Percentiles rank a stretch among this genome's conserved stretches.
phyloP scores from a whole-genome alignment of 2,329 filamentous ascomycete species.

The Sarocladium oryzae region DNA sequence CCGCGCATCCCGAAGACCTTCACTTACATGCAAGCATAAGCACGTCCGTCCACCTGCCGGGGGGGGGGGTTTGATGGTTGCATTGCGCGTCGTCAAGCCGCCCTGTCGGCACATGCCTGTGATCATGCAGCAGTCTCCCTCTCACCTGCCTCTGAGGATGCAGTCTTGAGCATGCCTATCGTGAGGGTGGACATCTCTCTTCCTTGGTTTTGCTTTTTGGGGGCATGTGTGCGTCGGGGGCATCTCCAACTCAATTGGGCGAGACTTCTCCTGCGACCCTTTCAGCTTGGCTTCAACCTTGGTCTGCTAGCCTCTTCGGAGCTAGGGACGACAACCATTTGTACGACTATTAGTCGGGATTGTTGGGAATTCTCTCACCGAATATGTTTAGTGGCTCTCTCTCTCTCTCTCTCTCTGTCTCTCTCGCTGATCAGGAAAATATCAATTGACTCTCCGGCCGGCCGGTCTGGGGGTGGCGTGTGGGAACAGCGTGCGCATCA shows the following conservation, averaged over 20 bases:
- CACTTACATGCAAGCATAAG: too few relatives aligned
- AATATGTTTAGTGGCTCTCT: too few relatives aligned
- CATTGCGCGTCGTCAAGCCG: not conserved
- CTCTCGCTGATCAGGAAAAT: not conserved
- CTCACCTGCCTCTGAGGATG: not conserved
- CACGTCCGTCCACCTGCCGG: not conserved
- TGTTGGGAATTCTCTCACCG: not conserved
- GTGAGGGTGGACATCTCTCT: too few relatives aligned
- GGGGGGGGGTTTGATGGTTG: too few relatives aligned
- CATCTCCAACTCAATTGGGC: not conserved
- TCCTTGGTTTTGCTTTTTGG: too few relatives aligned
- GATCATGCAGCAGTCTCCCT: not conserved
- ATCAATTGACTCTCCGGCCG: too few relatives aligned
- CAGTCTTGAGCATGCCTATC: not conserved
- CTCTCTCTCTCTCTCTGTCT: not conserved
- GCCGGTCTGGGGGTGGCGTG: too few relatives aligned
- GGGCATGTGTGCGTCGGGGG: too few relatives aligned
- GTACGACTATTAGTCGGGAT: not conserved
- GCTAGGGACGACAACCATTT: too few relatives aligned
- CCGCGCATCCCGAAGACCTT: not conserved
- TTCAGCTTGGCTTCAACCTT: slow-evolving; percentile 2
- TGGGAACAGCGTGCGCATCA: too few relatives aligned
- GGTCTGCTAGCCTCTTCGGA: not conserved
- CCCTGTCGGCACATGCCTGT: not conserved
- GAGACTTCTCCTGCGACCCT: not conserved